Conservation (phyloP, 805 yeast genomes). For the Torulaspora delbrueckii region DNA sequence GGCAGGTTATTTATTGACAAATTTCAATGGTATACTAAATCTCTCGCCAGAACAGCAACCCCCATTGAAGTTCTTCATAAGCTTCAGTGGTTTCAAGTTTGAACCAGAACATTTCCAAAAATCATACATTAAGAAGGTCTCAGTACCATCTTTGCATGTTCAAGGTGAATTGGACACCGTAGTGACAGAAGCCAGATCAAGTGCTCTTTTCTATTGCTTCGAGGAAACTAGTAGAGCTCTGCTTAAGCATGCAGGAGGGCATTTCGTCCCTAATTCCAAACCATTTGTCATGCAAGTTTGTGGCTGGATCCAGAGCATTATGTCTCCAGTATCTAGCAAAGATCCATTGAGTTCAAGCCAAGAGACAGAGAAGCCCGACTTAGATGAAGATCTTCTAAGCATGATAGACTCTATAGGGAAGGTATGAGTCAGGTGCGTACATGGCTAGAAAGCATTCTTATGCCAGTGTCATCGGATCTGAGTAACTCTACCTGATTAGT, state of each 20-base stretch:
- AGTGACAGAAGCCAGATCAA: constrained; percentile 65
- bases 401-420: constrained; percentile 41
- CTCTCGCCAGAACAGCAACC: constrained; percentile 39
- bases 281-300: constrained; percentile 34
- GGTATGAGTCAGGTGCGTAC: constrained; percentile 11
- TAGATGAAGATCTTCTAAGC: constrained; percentile 36
- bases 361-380: constrained; percentile 16
- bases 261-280: constrained; percentile 87
- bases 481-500: too few species aligned
- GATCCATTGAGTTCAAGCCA: constrained; percentile 2
- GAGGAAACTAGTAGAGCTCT: constrained; percentile 40
- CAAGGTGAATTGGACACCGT: constrained; percentile 86
- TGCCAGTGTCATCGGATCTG: background rate
- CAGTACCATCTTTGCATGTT: constrained; percentile 56
- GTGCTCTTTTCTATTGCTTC: constrained; percentile 51
- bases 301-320: constrained; percentile 31
- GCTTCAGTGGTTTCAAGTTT: constrained; percentile 61
- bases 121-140: constrained; percentile 22
- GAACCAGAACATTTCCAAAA: constrained; percentile 25
- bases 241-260: constrained; percentile 90
- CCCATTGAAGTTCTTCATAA: constrained; percentile 59
- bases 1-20: constrained; percentile 56
- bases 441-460: too few species aligned
- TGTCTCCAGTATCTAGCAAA: background rate
- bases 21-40: constrained; percentile 43